Evolutionary conservation across 2,329 filamentous ascomycete genomes (phyloP).

Genomic region (Colletotrichum eleusines): DNA sequence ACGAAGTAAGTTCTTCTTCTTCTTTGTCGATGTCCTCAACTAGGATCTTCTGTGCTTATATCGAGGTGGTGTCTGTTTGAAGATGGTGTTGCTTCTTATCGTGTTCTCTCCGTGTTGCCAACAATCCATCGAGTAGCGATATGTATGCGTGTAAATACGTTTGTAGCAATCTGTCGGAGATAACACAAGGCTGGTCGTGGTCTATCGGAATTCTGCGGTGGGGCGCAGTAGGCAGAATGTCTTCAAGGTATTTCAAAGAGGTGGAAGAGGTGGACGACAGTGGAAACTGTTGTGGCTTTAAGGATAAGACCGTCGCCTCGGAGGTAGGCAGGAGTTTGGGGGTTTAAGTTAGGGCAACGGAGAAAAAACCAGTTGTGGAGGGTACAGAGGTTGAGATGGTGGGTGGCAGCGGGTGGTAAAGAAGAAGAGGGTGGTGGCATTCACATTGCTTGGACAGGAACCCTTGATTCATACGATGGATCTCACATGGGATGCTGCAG

Average conservation of each 20-base stretch:
- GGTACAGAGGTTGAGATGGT: constrained; percentile 22
- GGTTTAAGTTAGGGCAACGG: constrained; percentile 34
- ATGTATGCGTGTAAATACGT: neutral
- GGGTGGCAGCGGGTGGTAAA: constrained; percentile 25
- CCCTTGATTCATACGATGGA: constrained; percentile 26
- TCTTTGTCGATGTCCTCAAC: neutral
- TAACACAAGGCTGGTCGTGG: neutral
- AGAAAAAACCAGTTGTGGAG: constrained; percentile 35
- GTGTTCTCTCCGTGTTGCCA: constrained; percentile 10
- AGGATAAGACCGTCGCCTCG: constrained; percentile 15
- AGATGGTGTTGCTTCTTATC: constrained; percentile 15
- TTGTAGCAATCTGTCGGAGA: neutral
- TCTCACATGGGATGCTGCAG: constrained; percentile 24
- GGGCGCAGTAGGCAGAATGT: neutral
- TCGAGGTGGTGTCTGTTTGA: constrained; percentile 6
- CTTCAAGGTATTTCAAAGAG: neutral
- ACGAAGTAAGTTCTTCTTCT: neutral
- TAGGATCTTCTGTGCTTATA: constrained; percentile 30
- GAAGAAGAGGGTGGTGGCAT: constrained; percentile 32
- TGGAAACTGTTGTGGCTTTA: neutral
- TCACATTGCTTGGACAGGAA: constrained; percentile 18
- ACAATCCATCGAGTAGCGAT: constrained; percentile 18
- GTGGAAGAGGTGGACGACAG: neutral
- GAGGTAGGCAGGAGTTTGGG: constrained; percentile 30
- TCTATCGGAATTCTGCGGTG: neutral